Conservation (phyloP, 495 filamentous ascomycete genomes). For the Penicillium riverlandense region DNA sequence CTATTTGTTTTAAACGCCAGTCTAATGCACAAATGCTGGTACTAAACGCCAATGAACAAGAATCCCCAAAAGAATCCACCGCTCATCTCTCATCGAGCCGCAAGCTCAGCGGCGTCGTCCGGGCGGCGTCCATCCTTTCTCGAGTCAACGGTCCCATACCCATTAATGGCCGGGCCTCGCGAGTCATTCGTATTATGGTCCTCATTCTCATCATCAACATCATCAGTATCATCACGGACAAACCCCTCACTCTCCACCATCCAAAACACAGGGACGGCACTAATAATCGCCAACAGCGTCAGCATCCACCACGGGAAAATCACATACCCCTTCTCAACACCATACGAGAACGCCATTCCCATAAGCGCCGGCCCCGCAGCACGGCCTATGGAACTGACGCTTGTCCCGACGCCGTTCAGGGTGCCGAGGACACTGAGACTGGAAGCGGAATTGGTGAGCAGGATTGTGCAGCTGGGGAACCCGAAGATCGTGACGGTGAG, state of each 20-base stretch:
- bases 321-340: conserved; percentile 62
- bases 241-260: conserved; percentile 74
- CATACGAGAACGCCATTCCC: conserved; percentile 60
- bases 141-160: conserved; percentile 5
- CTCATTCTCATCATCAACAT: conserved; percentile 18
- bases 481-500: conserved; percentile 66
- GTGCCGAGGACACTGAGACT: conserved; percentile 74
- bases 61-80: too few relatives aligned
- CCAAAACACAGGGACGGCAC: conserved; percentile 60
- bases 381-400: conserved; percentile 68
- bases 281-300: conserved; percentile 47
- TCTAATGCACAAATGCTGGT: too few relatives aligned
- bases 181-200: conserved; percentile 2
- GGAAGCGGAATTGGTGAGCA: conserved; percentile 79
- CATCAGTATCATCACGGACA: conserved; percentile 25
- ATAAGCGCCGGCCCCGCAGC: conserved; percentile 66
- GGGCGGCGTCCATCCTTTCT: not conserved
- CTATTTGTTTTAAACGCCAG: too few relatives aligned
- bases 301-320: conserved; percentile 77
- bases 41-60: too few relatives aligned
- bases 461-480: conserved; percentile 82
- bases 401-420: conserved; percentile 81
- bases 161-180: not conserved
- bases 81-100: too few relatives aligned
- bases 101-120: too few relatives aligned